Evolutionary conservation across 192 early-diverging fungal genomes (phyloP).

Genomic region (Diversispora eburnea): DNA sequence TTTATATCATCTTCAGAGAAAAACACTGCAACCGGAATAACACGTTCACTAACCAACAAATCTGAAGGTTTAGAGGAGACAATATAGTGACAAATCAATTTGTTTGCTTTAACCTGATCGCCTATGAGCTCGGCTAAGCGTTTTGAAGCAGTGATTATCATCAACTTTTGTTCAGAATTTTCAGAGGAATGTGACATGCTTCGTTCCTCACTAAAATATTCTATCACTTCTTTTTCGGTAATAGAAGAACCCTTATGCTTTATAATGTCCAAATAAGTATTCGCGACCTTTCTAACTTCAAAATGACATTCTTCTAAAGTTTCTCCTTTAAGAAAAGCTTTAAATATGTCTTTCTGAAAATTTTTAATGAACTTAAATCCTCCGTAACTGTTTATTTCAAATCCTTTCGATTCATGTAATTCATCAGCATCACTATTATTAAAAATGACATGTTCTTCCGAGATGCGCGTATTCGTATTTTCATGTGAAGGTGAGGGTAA

Average conservation of each 20-base stretch:
- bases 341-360: slow-evolving; percentile 94
- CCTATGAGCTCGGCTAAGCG: slow-evolving; percentile 96
- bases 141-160: slow-evolving; percentile 90
- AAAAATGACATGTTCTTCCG: slow-evolving; percentile 98
- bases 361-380: slow-evolving; percentile 98
- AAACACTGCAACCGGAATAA: slow-evolving; percentile 94
- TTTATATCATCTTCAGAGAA: slow-evolving; percentile 71
- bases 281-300: slow-evolving; percentile 81
- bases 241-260: slow-evolving; percentile 78
- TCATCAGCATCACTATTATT: slow-evolving; percentile 95
- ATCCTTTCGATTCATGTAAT: slow-evolving; percentile 95
- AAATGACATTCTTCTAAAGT: slow-evolving; percentile 86
- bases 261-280: slow-evolving; percentile 95
- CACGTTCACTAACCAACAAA: slow-evolving; percentile 75
- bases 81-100: slow-evolving; percentile 92
- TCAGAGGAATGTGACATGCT: slow-evolving; percentile 94
- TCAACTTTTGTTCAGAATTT: slow-evolving; percentile 89
- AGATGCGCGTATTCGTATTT: slow-evolving; percentile 77
- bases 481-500: slow-evolving; percentile 91
- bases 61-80: slow-evolving; percentile 82
- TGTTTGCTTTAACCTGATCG: slow-evolving; percentile 97
- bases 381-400: slow-evolving; percentile 97
- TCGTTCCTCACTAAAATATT: slow-evolving; percentile 95
- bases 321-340: slow-evolving; percentile 83
- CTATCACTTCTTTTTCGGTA: slow-evolving; percentile 86